Conservation (phyloP, 2,329 filamentous ascomycete genomes). For the Cryphonectria parasitica region DNA sequence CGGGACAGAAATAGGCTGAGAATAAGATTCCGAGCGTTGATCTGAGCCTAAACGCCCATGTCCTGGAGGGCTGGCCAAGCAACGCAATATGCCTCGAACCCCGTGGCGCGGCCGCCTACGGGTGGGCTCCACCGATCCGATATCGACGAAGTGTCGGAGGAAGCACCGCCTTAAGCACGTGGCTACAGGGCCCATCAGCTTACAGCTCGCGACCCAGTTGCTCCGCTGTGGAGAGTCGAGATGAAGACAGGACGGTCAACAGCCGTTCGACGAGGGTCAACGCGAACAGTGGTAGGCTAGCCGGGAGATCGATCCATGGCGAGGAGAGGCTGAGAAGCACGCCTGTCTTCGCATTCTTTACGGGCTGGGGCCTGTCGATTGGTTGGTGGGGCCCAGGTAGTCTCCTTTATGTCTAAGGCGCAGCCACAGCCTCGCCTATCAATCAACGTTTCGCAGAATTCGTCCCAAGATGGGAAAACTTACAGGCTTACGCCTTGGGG, state of each 20-base stretch:
- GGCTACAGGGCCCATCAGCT: neutral
- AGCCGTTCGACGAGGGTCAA: neutral
- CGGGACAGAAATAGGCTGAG: neutral
- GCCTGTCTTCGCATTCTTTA: neutral
- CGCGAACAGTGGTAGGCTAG: neutral
- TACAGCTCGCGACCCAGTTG: neutral
- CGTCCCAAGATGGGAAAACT: neutral
- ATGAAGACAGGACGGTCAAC: neutral
- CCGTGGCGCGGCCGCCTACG: neutral
- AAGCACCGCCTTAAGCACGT: neutral
- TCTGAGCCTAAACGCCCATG: neutral
- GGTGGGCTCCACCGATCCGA: neutral
- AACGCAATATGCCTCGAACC: neutral
- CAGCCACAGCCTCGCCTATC: conserved; percentile 12
- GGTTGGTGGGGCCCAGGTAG: neutral
- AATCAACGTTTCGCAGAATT: conserved; percentile 1
- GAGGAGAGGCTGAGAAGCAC: neutral
- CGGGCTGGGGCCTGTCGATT: neutral
- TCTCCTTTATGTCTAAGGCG: neutral
- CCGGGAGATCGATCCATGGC: neutral
- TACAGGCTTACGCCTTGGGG: neutral
- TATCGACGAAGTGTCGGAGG: neutral
- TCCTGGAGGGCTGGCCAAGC: neutral
- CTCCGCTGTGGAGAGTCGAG: neutral
- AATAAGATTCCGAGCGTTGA: neutral